Base-by-base conservation (phyloP, 768 basidiomycete species). In the Macrocybe gigantea region DNA sequence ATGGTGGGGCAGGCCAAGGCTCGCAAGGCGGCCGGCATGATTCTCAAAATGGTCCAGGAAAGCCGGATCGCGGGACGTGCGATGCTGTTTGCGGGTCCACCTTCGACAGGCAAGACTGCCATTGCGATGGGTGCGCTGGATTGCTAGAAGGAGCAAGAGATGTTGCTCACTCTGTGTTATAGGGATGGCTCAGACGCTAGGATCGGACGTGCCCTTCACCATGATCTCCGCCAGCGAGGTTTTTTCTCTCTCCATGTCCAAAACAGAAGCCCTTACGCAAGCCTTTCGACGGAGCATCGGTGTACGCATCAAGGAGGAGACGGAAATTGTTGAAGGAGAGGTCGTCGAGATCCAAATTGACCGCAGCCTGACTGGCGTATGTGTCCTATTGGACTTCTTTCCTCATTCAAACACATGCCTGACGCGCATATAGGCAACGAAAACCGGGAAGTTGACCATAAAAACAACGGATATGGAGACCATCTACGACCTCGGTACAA, bases 391-490 rank as follows among this genome's bases (percentile, higher is more conserved):
- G 22, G 51, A 45, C 36, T 41, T 10, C 8, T 39, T 47, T 36
- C 11, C 36, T 10, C 14, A 7, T 44, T 44, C 43, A 14, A 40
- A 37, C 50, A 13, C 33, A 14, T 33, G 10, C 43, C 49, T 47
- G 29, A 38, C 45, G 41, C 30, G 49, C 33, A 6, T 37, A 34
- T 57, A 96, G 94, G 92, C 94, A 0, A 96, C 93, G 4, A 98
- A 97, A 70, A 97, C 96, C 1, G 96, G 95, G 2, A 94, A 96
- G 64, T 66, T 98, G 51, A 98, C 96, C 0, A 88, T 99, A 59
- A 98, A 98, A 68, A 95, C 93, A 10, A 96, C 93, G 2, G 95
- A 98, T 64, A 98, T 99, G 96, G 96, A 98, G 71, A 98, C 96
- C 5, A 87, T 99, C 32, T 99, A 99, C 63, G 96, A 99, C 67